Evolutionary conservation across 2,329 filamentous ascomycete species (phyloP), one percentile per base, ranked within the genome.

Genomic region (Paracoccidioides brasiliensis): DNA sequence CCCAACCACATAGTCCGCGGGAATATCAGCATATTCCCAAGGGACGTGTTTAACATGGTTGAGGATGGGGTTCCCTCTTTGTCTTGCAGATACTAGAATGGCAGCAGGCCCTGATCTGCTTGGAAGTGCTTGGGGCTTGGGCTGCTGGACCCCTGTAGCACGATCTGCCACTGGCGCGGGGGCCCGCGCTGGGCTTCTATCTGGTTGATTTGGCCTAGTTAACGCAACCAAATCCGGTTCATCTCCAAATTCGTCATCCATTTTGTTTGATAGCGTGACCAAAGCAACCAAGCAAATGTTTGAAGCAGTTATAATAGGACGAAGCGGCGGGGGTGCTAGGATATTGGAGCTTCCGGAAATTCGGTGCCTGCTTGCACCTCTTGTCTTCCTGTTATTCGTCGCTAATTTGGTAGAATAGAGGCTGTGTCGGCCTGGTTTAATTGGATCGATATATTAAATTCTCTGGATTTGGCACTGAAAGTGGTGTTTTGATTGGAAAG

Each of bases 1-100:
- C 0, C 93, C 91, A 50, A 97, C 77, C 7, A 91, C 85, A 69
- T 94, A 98, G 72, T 98, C 93, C 37, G 91, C 88, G 1, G 86
- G 85, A n/a, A 95, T 95, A 66, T 97, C 91, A 59, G 88, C 90
- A 70, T 95, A 97, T 71, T 98, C 93, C 93, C 93, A 98, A 0
- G 90, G 81, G 57, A 94, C 78, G 0, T 86, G 84, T 58, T 85
- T 84, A 63, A 98, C 81, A 70, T 85, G 82, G 54, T 88, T 86
- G 35, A 98, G 75, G 52, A 97, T 86, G 0, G 93, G 93, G 64
- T 98, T 98, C 59, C 91, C 93, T 71, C 95, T 94, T 70, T 98
- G 90, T 43, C 90, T 83, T 14, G 88, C 85, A 40, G 90, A 96
- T 35, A 97, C 90, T 22, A 95, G 79, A 61, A 97, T 95, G 4